A percentile compares a stretch with the other conserved stretches of the same genome.
These are phyloP conservation scores for Astrephomene gubernaculifera DNA, from an alignment of 139 green algal genomes.

Conservation along the genomic window DNA sequence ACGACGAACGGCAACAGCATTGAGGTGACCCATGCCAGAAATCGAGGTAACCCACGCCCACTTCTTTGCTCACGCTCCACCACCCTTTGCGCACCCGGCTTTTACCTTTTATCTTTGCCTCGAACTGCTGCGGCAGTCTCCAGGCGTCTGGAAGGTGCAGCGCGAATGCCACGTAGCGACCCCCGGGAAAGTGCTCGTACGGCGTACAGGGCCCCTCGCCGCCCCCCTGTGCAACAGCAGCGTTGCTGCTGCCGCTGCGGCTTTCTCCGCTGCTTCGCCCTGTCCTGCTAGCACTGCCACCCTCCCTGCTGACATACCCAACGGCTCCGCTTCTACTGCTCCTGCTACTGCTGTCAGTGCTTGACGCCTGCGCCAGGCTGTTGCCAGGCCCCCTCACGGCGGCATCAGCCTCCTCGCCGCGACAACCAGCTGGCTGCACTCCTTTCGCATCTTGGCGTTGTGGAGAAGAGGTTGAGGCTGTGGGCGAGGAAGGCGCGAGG, in stretches of 20 bases:
- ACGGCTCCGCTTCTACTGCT: background rate
- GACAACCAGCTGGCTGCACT: background rate
- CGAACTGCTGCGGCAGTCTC: background rate
- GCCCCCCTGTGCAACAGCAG: background rate
- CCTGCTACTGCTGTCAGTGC: too few species aligned
- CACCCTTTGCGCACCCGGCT: background rate
- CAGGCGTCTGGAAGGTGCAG: conserved; percentile 23
- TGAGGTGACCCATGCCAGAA: background rate
- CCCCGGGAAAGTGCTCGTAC: background rate
- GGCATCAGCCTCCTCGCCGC: background rate
- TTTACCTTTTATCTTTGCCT: background rate
- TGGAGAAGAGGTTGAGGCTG: background rate
- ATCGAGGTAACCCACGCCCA: background rate
- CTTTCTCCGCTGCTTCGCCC: background rate
- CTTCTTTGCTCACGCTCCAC: background rate
- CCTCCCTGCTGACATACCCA: background rate
- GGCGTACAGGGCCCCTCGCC: background rate
- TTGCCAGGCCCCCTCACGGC: background rate
- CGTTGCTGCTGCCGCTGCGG: background rate
- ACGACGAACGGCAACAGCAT: background rate
- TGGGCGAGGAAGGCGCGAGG: background rate
- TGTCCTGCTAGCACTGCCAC: background rate
- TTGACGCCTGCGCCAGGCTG: too few species aligned
- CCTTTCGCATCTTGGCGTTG: background rate
- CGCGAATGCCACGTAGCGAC: conserved; percentile 19